Conservation (phyloP, 352 stramenopile genomes). For the Phytophthora pinifolia region DNA sequence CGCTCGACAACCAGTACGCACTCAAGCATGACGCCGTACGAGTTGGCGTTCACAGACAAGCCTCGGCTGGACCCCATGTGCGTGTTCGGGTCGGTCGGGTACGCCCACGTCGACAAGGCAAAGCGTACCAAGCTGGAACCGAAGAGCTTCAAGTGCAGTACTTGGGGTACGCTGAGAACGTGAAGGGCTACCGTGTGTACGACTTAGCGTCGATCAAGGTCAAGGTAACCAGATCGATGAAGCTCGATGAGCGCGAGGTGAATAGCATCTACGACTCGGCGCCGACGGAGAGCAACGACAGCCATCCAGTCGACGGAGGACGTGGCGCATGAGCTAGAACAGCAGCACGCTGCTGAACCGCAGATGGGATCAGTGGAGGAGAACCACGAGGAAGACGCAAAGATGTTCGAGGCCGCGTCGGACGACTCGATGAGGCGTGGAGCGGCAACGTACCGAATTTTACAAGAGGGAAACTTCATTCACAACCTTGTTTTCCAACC, state of each 20-base stretch:
- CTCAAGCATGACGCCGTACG: slow-evolving; percentile 8
- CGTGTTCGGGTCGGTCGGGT: slow-evolving; percentile 21
- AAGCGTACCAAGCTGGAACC: slow-evolving; percentile 26
- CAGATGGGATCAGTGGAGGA: background rate
- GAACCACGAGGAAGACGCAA: slow-evolving; percentile 1
- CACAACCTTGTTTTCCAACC: slow-evolving; percentile 5
- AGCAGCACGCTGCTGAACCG: background rate
- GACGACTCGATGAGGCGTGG: background rate
- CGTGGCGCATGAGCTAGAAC: slow-evolving; percentile 1
- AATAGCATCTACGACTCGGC: slow-evolving; percentile 14
- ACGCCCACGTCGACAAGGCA: slow-evolving; percentile 4
- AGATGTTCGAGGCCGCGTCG: background rate
- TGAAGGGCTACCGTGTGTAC: slow-evolving; percentile 23
- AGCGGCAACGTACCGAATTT: slow-evolving; percentile 3
- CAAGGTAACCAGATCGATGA: slow-evolving; percentile 15
- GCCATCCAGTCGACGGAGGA: slow-evolving; percentile 4
- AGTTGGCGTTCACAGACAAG: slow-evolving; percentile 1
- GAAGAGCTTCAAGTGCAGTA: slow-evolving; percentile 26
- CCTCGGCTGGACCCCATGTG: slow-evolving; percentile 13
- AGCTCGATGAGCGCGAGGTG: slow-evolving; percentile 20
- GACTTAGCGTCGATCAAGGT: slow-evolving; percentile 16
- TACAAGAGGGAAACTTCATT: background rate
- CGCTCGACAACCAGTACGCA: slow-evolving; percentile 2
- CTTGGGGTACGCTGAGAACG: slow-evolving; percentile 16
- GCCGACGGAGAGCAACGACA: background rate